phyloP scores from a whole-genome alignment of 2,329 filamentous ascomycete species.

The Fusarium anguioides region DNA sequence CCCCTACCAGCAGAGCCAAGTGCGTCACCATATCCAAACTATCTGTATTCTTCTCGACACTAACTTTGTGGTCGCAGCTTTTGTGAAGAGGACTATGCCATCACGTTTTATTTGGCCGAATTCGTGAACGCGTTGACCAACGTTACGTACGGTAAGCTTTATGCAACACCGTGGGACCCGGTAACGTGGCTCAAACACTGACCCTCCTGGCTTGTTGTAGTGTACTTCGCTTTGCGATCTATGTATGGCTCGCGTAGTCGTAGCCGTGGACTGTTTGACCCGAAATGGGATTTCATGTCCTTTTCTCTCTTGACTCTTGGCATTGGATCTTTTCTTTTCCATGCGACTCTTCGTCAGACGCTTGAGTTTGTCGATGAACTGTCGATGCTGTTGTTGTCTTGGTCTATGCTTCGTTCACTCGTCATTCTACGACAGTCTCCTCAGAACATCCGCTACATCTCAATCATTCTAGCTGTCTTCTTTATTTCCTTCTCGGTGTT shows the following conservation, averaged over 20 bases:
- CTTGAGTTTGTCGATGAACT: conserved; percentile 65
- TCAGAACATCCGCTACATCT: conserved; percentile 46
- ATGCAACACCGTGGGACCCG: background rate
- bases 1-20: conserved; percentile 55
- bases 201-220: conserved; percentile 40
- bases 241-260: conserved; percentile 50
- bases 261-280: conserved; percentile 47
- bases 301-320: conserved; percentile 55
- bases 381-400: conserved; percentile 67
- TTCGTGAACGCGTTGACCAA: conserved; percentile 59
- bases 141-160: conserved; percentile 55
- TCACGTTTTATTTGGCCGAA: conserved; percentile 57
- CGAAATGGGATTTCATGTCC: conserved; percentile 55
- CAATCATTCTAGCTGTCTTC: conserved; percentile 53
- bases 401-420: conserved; percentile 62
- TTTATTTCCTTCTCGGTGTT: conserved; percentile 56
- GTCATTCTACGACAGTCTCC: conserved; percentile 58
- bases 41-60: background rate
- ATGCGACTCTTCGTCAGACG: conserved; percentile 57
- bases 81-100: conserved; percentile 61
- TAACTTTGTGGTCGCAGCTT: conserved; percentile 46
- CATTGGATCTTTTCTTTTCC: conserved; percentile 56
- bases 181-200: conserved; percentile 3
- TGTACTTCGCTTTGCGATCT: conserved; percentile 55
- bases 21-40: conserved; percentile 28